Percentiles rank a stretch among this genome's conserved stretches.
phyloP scores from a whole-genome alignment of 768 basidiomycete species.

The Gelatoporia subvermispora region DNA sequence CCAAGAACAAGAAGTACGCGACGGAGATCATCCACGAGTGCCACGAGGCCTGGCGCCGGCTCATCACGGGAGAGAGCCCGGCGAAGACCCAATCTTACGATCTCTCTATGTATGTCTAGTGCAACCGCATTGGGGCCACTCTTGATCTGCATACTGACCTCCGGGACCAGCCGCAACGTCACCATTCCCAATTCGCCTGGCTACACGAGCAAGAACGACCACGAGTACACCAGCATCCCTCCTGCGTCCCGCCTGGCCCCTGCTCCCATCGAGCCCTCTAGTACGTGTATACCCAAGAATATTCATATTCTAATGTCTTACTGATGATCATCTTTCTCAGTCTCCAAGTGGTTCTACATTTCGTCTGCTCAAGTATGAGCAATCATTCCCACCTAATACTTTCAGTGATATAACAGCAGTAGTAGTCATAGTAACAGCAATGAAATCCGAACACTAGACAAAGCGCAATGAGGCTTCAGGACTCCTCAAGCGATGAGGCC shows the following conservation, averaged over 20 bases:
- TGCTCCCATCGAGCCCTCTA: slow-evolving; percentile 85
- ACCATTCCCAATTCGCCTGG: slow-evolving; percentile 73
- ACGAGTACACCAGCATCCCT: slow-evolving; percentile 61
- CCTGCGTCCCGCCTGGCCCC: slow-evolving; percentile 78
- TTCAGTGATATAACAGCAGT: not conserved
- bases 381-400: not conserved
- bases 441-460: not conserved
- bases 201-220: slow-evolving; percentile 57
- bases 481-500: too few relatives aligned
- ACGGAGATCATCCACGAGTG: slow-evolving; percentile 99
- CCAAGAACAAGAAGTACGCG: slow-evolving; percentile 99
- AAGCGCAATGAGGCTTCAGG: not conserved
- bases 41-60: slow-evolving; percentile 96
- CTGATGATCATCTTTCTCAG: slow-evolving; percentile 31
- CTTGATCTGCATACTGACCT: slow-evolving; percentile 1
- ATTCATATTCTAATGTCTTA: not conserved
- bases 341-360: slow-evolving; percentile 94
- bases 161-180: slow-evolving; percentile 63
- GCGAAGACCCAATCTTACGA: slow-evolving; percentile 71
- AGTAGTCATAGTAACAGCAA: slow-evolving; percentile 14
- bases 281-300: slow-evolving; percentile 44
- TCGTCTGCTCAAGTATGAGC: slow-evolving; percentile 75
- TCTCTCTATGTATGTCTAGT: slow-evolving; percentile 70
- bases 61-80: slow-evolving; percentile 74
- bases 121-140: not conserved